Conservation (phyloP, 148 eudicot genomes). For the Persicaria maculosa region DNA sequence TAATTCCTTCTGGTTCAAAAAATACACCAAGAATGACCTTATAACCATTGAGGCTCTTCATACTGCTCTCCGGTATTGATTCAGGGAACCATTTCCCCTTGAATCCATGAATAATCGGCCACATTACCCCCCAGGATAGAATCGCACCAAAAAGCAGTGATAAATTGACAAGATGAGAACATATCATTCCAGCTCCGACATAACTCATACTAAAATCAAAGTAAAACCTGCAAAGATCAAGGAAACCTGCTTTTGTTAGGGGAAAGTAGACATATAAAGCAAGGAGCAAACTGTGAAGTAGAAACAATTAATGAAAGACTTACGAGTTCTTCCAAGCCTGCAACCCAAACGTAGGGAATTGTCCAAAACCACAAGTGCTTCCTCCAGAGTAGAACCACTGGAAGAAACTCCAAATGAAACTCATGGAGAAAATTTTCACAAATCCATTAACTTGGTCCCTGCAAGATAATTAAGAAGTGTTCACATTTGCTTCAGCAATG, state of each 20-base stretch:
- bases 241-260: background rate
- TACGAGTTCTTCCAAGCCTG: slow-evolving; percentile 68
- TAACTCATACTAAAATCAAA: slow-evolving; percentile 78
- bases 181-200: slow-evolving; percentile 82
- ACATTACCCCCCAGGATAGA: slow-evolving; percentile 73
- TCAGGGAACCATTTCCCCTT: slow-evolving; percentile 65
- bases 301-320: slow-evolving; percentile 13
- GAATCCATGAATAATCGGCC: slow-evolving; percentile 49
- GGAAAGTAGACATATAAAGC: background rate
- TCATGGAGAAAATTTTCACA: slow-evolving; percentile 50
- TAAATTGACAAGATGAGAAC: slow-evolving; percentile 65
- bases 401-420: slow-evolving; percentile 74
- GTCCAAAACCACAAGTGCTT: slow-evolving; percentile 50
- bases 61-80: slow-evolving; percentile 53
- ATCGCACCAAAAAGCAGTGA: slow-evolving; percentile 64
- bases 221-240: slow-evolving; percentile 55
- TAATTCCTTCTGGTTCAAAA: background rate
- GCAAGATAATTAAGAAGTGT: slow-evolving; percentile 17
- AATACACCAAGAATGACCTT: slow-evolving; percentile 29
- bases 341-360: slow-evolving; percentile 77
- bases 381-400: slow-evolving; percentile 83
- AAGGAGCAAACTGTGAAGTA: background rate
- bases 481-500: background rate
- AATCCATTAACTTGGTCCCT: slow-evolving; percentile 80
- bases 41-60: slow-evolving; percentile 76